Percentiles rank a stretch among this genome's conserved stretches.
Evolutionary conservation across 805 yeast species (phyloP).

Genomic region (Metschnikowia sp.): DNA sequence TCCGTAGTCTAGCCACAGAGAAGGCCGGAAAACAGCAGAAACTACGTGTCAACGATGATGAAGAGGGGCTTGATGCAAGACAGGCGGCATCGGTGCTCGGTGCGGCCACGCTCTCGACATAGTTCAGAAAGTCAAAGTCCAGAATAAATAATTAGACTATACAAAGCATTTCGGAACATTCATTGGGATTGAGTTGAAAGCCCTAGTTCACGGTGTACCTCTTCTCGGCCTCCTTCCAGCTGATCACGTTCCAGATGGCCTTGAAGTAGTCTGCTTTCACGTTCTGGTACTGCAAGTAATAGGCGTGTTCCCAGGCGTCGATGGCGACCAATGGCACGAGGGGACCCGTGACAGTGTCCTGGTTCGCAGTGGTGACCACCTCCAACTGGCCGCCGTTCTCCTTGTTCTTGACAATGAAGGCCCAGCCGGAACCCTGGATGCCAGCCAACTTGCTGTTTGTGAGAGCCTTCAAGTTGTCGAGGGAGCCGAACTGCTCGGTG

Average conservation of each 20-base stretch:
- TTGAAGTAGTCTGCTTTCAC: slow-evolving; percentile 49
- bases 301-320: slow-evolving; percentile 56
- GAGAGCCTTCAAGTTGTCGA: slow-evolving; percentile 39
- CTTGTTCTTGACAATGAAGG: slow-evolving; percentile 46
- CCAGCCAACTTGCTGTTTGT: slow-evolving; percentile 45
- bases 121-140: background rate
- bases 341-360: slow-evolving; percentile 46
- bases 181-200: background rate
- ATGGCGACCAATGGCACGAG: slow-evolving; percentile 46
- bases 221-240: slow-evolving; percentile 50
- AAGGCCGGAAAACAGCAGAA: slow-evolving; percentile 20
- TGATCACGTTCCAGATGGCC: slow-evolving; percentile 49
- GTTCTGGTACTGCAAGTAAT: slow-evolving; percentile 51
- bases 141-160: slow-evolving; percentile 2
- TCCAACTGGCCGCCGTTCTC: slow-evolving; percentile 42
- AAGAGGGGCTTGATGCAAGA: slow-evolving; percentile 60
- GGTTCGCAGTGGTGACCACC: slow-evolving; percentile 45
- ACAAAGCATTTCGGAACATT: background rate
- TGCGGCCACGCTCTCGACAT: slow-evolving; percentile 57
- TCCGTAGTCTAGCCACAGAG: slow-evolving; percentile 32
- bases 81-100: slow-evolving; percentile 83
- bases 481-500: slow-evolving; percentile 42
- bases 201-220: slow-evolving; percentile 28
- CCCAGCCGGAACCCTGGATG: slow-evolving; percentile 55
- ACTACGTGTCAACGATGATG: slow-evolving; percentile 1